A percentile compares a stretch with the other conserved stretches of the same genome.
Conservation (phyloP, 1,139 yeast species). For the Yamadazyma siamensis region DNA sequence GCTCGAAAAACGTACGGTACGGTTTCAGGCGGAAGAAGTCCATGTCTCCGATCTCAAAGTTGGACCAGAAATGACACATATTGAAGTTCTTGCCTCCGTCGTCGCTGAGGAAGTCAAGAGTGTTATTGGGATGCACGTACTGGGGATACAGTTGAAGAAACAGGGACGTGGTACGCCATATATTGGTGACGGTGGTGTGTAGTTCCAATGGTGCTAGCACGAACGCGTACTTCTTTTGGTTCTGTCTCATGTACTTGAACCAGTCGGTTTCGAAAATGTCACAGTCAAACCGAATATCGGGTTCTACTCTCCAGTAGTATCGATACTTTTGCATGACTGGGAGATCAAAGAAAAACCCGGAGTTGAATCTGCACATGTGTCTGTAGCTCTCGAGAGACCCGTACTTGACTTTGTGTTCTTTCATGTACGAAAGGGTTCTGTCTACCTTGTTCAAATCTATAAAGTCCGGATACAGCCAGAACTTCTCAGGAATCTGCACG, state of each 20-base stretch:
- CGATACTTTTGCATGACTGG: slow-evolving; percentile 61
- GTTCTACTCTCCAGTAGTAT: slow-evolving; percentile 95
- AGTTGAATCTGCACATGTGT: slow-evolving; percentile 64
- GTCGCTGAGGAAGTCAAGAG: slow-evolving; percentile 46
- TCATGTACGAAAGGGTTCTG: slow-evolving; percentile 34
- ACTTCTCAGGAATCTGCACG: slow-evolving; percentile 48
- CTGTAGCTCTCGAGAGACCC: slow-evolving; percentile 77
- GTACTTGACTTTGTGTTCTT: slow-evolving; percentile 51
- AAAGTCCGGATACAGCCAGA: slow-evolving; percentile 43
- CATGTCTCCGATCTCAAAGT: slow-evolving; percentile 82
- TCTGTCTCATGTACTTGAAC: slow-evolving; percentile 67
- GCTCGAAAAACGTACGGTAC: slow-evolving; percentile 63
- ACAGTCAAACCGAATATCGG: slow-evolving; percentile 80
- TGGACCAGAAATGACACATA: slow-evolving; percentile 88
- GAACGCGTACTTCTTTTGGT: slow-evolving; percentile 75
- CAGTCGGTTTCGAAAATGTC: slow-evolving; percentile 82
- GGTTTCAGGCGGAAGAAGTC: slow-evolving; percentile 64
- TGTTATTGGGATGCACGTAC: slow-evolving; percentile 21
- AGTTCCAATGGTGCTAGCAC: slow-evolving; percentile 72
- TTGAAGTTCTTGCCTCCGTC: slow-evolving; percentile 48
- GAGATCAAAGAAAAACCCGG: slow-evolving; percentile 75
- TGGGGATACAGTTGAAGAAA: slow-evolving; percentile 45
- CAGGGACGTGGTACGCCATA: slow-evolving; percentile 65
- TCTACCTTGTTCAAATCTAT: slow-evolving; percentile 50
- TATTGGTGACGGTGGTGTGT: slow-evolving; percentile 71